phyloP scores from a whole-genome alignment of 2,329 filamentous ascomycete genomes.

The Trichophyton schoenleinii region DNA sequence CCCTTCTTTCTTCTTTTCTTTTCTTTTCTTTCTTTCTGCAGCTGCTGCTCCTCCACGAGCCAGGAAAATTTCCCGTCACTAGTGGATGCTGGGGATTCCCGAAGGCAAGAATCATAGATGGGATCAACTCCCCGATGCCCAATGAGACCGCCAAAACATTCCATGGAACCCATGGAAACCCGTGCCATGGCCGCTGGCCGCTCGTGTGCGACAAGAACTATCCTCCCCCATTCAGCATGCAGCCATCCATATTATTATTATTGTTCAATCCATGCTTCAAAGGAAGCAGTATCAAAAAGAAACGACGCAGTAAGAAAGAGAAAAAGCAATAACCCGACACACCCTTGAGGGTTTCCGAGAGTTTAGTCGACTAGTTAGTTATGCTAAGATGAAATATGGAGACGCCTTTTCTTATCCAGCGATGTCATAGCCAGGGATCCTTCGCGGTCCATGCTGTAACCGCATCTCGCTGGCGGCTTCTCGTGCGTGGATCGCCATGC shows the following conservation, averaged over 20 bases:
- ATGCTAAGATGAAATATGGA: constrained; percentile 1
- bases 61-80: background rate
- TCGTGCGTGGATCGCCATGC: constrained; percentile 1
- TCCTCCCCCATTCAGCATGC: no score
- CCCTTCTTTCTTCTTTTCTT: background rate
- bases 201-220: background rate
- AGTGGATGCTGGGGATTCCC: background rate
- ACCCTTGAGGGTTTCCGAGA: background rate
- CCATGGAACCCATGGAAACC: background rate
- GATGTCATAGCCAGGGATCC: background rate
- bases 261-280: background rate
- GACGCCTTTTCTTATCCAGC: background rate
- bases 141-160: background rate
- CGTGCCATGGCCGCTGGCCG: background rate
- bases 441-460: background rate
- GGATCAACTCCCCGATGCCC: background rate
- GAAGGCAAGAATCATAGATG: background rate
- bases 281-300: background rate
- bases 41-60: background rate
- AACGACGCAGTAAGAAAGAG: background rate
- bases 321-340: background rate
- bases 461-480: constrained; percentile 1
- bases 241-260: no score
- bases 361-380: background rate
- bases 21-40: background rate